Evolutionary conservation across 345 rosid species (phyloP).

Genomic region (Camelina laxa): DNA sequence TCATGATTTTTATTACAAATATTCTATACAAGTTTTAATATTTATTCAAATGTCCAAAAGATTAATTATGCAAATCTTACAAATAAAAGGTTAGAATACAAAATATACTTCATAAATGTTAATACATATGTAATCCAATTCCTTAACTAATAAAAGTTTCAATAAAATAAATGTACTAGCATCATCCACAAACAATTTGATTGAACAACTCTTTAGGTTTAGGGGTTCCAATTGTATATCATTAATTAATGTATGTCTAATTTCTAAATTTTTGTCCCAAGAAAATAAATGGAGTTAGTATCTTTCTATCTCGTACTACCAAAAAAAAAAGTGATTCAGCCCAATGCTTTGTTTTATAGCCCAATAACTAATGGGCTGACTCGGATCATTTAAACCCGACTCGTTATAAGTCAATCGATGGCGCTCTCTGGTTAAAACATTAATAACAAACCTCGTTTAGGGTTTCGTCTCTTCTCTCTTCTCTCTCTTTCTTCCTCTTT

Average conservation of each 20-base stretch:
- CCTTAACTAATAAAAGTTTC: too few species aligned
- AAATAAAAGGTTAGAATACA: too few species aligned
- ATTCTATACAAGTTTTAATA: too few species aligned
- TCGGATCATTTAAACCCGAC: slow-evolving; percentile 1
- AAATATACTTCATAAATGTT: too few species aligned
- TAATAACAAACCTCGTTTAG: slow-evolving; percentile 1
- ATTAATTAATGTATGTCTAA: background rate
- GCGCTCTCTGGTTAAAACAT: slow-evolving; percentile 16
- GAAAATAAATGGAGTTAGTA: too few species aligned
- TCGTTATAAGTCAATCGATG: background rate
- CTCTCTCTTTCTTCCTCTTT: slow-evolving; percentile 12
- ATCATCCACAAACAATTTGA: too few species aligned
- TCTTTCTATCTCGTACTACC: too few species aligned
- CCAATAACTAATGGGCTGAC: background rate
- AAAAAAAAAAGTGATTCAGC: background rate
- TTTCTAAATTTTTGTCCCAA: background rate
- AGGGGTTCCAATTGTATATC: background rate
- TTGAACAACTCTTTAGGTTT: background rate
- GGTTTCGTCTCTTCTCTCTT: slow-evolving; percentile 22
- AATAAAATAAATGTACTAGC: too few species aligned
- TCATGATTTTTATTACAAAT: too few species aligned
- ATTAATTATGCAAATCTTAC: too few species aligned
- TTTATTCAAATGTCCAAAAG: too few species aligned
- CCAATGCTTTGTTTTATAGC: background rate
- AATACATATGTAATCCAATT: too few species aligned